Base-by-base conservation (phyloP, 2,329 filamentous ascomycete species). In the Xylaria sp. region DNA sequence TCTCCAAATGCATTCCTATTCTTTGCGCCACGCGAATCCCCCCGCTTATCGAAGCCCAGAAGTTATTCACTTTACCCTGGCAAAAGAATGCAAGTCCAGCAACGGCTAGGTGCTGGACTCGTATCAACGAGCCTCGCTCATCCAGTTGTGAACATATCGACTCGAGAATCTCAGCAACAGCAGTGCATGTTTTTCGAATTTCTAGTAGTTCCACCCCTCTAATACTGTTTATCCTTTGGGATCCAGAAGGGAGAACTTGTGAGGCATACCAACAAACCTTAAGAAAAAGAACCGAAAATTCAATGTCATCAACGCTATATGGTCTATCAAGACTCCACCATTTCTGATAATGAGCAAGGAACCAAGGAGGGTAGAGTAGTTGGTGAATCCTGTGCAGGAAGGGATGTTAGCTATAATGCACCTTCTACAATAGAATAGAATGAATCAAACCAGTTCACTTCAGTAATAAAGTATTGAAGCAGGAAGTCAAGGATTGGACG, bases 371-470 rank as follows among this genome's bases (percentile, higher is more conserved):
- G 25, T 69, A 51, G 22, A 69, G 7, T 2, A 71, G 11, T 22
- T 67, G 65, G 25, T 68, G 45, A 2, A 66, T 68, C 69, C 63
- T 67, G 33, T 38, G n/a, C 31, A 22, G 31, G 44, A 47, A 27
- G 9, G 13, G 6, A 25, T 5, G 44, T 25, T 11, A 47, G 11
- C 44, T 22, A 17, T 47, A 2, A 36, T 27, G 2, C 44, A 13
- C 22, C 20, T 27, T 22, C 22, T n/a, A n/a, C n/a, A n/a, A n/a
- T n/a, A n/a, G n/a, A n/a, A n/a, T n/a, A n/a, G 44, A 38, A 22
- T 25, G 39, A 17, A 10, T 44, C 69, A 27, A 39, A 69, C 69
- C 71, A 72, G 27, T 68, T 66, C 6, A 72, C 54, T 20, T 72
- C 66, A 5, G 53, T 9, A 3, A 71, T 17, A 31, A 71, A 72